phyloP scores from a whole-genome alignment of 116 monocot species.

The Zostera marina region DNA sequence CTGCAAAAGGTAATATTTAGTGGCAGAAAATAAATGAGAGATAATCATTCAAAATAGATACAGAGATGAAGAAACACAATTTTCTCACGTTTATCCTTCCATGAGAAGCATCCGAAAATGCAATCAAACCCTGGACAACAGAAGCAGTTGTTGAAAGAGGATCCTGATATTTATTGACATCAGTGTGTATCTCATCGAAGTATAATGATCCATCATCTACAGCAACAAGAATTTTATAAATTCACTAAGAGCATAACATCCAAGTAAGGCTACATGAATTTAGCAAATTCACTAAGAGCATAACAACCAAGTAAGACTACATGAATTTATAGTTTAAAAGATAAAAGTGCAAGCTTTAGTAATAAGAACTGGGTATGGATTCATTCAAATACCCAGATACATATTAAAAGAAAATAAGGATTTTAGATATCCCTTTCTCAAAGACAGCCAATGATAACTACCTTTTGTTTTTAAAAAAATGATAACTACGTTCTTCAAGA shows the following conservation, averaged over 20 bases:
- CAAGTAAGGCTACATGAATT: no score
- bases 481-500: no score
- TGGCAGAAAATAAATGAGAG: background rate
- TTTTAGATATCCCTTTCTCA: no score
- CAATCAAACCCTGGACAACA: slow-evolving; percentile 52
- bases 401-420: no score
- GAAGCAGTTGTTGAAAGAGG: slow-evolving; percentile 61
- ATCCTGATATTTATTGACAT: slow-evolving; percentile 49
- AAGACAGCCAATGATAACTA: no score
- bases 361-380: no score
- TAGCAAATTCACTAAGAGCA: no score
- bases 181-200: slow-evolving; percentile 72
- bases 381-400: no score
- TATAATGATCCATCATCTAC: slow-evolving; percentile 80
- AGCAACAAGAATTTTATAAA: slow-evolving; percentile 6
- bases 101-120: slow-evolving; percentile 55
- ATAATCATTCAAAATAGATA: background rate
- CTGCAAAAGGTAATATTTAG: slow-evolving; percentile 21
- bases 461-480: no score
- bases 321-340: no score
- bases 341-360: no score
- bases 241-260: background rate
- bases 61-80: background rate
- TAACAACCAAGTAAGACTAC: no score
- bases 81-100: slow-evolving; percentile 51